Evolutionary conservation across 2,329 filamentous ascomycete species (phyloP), one percentile per base, ranked within the genome.

Genomic region (Fusarium algeriense): DNA sequence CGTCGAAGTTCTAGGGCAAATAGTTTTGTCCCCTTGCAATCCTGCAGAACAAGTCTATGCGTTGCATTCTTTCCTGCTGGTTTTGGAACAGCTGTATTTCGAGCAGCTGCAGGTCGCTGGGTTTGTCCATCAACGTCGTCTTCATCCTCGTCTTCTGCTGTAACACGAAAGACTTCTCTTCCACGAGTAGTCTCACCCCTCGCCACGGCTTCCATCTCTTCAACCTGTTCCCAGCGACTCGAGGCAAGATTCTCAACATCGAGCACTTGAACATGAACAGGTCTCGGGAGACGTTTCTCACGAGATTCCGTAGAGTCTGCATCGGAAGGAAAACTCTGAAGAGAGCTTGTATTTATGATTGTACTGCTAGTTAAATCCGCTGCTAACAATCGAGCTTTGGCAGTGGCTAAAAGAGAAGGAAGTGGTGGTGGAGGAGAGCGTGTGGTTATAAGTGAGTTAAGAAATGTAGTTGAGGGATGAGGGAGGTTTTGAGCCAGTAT

Each of bases 161-260:
- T 81, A 34, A 96, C 88, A 6, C 95, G 88, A 20, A 98, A 89
- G 34, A 99, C 89, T 79, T 98, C 92, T 13, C 94, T 84, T 0
- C 96, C 96, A 43, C 89, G 88, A 1, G 87, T 93, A 70, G 85
- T 88, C 81, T 95, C 93, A 2, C 93, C 93, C 15, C 92, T 86
- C 76, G 92, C 90, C 46, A 90, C 84, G 45, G 90, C 88, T 80
- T 95, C 93, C 10, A 96, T 89, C 37, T 91, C 90, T 79, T 98
- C 94, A 35, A 97, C 88, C 80, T 98, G 94, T 70, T 93, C 91
- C 93, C 95, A 97, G 55, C 92, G 88, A 74, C 92, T 94, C 56
- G 88, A 86, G 4, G 91, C 88, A 23, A 98, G 87, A 77, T 98
- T 95, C 77, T 97, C 92, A 11, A 98, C 85, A 75, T 97, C 94